phyloP scores from a whole-genome alignment of 345 rosid species.

The Hibiscus syriacus region DNA sequence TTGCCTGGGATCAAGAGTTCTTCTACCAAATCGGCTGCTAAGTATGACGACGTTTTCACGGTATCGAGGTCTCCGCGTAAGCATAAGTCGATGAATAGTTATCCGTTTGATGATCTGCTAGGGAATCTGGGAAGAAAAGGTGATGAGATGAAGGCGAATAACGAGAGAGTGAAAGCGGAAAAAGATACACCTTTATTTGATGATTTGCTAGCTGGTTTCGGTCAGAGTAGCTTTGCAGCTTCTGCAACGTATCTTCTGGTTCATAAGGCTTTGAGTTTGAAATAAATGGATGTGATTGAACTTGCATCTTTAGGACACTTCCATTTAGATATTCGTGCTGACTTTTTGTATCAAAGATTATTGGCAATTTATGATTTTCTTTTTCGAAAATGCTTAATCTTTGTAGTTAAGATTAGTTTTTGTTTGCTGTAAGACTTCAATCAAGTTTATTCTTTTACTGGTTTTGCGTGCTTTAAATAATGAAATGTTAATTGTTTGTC shows the following conservation, averaged over 20 bases:
- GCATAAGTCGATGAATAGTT: conserved; percentile 16
- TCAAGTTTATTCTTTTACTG: background rate
- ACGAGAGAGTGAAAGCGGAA: conserved; percentile 23
- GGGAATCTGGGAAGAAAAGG: conserved; percentile 38
- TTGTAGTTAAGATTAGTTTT: background rate
- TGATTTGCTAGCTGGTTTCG: conserved; percentile 69
- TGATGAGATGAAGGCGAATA: conserved; percentile 17
- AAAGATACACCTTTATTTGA: conserved; percentile 41
- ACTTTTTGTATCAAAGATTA: background rate
- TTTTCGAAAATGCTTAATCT: background rate
- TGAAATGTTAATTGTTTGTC: background rate
- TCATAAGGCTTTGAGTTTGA: background rate
- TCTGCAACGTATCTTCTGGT: conserved; percentile 22
- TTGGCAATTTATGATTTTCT: background rate
- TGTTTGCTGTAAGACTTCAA: background rate
- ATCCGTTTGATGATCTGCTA: conserved; percentile 50
- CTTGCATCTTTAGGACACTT: background rate
- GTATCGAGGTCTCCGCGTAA: conserved; percentile 23
- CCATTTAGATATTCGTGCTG: background rate
- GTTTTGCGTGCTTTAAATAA: background rate
- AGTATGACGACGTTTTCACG: conserved; percentile 35
- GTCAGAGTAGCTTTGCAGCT: conserved; percentile 45
- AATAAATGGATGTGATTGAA: background rate
- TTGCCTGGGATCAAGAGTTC: conserved; percentile 54
- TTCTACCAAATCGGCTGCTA: conserved; percentile 30